Evolutionary conservation across 2,329 filamentous ascomycete genomes (phyloP).

Genomic region (Monosporascus sp.): DNA sequence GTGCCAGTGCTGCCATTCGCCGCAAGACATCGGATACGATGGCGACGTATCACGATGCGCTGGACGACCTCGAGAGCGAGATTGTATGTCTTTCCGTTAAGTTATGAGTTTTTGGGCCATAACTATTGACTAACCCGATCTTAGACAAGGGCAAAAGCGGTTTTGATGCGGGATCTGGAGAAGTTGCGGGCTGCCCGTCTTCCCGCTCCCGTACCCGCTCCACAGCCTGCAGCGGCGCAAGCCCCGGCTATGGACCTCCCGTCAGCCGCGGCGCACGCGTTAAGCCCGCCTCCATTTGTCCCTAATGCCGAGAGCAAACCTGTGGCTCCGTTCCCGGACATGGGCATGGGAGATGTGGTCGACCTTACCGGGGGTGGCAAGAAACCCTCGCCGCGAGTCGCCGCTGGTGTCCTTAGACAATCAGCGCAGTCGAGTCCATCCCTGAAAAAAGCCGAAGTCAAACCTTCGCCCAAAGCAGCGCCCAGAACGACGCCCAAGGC

Average conservation of each 20-base stretch:
- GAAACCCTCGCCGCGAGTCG: slow-evolving; percentile 22
- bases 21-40: slow-evolving; percentile 43
- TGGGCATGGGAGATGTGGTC: slow-evolving; percentile 42
- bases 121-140: slow-evolving; percentile 5
- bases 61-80: slow-evolving; percentile 53
- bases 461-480: slow-evolving; percentile 21
- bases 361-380: slow-evolving; percentile 21
- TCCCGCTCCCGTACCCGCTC: slow-evolving; percentile 12
- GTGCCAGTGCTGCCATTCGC: slow-evolving; percentile 27
- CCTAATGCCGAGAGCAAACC: slow-evolving; percentile 35
- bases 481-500: slow-evolving; percentile 12
- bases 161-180: slow-evolving; percentile 50
- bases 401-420: slow-evolving; percentile 15
- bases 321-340: slow-evolving; percentile 52
- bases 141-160: slow-evolving; percentile 49
- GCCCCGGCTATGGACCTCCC: slow-evolving; percentile 31
- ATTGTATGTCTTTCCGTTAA: slow-evolving; percentile 38
- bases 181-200: slow-evolving; percentile 27
- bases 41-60: slow-evolving; percentile 43
- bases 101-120: background rate
- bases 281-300: slow-evolving; percentile 23
- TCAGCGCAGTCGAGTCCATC: slow-evolving; percentile 11
- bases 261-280: slow-evolving; percentile 26
- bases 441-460: slow-evolving; percentile 22
- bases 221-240: slow-evolving; percentile 16